Evolutionary conservation across 345 rosid species (phyloP).

Genomic region (Rubroshorea leprosula): DNA sequence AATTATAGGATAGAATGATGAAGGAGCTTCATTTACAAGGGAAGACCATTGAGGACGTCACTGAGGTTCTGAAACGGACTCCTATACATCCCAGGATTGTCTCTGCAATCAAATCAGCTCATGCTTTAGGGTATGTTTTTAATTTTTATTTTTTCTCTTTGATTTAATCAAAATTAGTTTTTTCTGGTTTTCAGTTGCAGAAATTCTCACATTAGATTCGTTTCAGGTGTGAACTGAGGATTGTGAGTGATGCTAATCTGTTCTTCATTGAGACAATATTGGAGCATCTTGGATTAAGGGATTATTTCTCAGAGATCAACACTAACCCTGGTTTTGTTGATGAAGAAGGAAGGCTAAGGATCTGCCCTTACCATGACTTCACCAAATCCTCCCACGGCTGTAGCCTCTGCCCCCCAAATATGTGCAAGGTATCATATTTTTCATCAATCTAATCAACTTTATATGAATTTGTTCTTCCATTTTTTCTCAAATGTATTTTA

Average conservation of each 20-base stretch:
- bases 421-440: conserved; percentile 71
- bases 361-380: conserved; percentile 62
- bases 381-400: conserved; percentile 60
- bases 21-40: conserved; percentile 59
- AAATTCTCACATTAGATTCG: neutral
- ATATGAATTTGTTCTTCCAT: too few relatives aligned
- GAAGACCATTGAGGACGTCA: conserved; percentile 54
- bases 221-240: conserved; percentile 73
- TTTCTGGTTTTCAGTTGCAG: neutral
- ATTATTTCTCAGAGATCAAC: conserved; percentile 73
- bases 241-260: conserved; percentile 72
- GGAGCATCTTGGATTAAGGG: conserved; percentile 55
- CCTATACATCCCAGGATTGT: conserved; percentile 65
- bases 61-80: conserved; percentile 36
- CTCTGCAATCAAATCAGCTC: conserved; percentile 68
- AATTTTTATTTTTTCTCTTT: neutral
- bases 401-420: conserved; percentile 72
- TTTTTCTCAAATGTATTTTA: too few relatives aligned
- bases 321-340: conserved; percentile 64
- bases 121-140: conserved; percentile 58
- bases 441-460: neutral
- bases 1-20: conserved; percentile 73
- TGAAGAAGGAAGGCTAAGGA: conserved; percentile 49
- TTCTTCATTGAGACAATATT: conserved; percentile 72
- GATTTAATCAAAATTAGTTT: neutral